Conservation (phyloP, 2,329 filamentous ascomycete genomes). For the Pseudocercospora cruenta region DNA sequence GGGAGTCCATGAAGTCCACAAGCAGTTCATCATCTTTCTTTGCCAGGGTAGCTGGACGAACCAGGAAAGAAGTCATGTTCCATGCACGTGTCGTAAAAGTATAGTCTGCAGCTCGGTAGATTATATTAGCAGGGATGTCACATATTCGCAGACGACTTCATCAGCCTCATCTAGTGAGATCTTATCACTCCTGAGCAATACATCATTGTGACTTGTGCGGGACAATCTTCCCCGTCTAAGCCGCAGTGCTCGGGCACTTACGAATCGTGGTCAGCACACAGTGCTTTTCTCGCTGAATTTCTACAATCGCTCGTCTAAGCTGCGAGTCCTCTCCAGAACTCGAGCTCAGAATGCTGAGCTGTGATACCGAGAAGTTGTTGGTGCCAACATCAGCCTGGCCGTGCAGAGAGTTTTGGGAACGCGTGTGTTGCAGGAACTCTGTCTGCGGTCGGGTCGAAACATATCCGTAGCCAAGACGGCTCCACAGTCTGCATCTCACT, state of each 20-base stretch:
- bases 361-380: too few relatives aligned
- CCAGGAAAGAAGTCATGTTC: slow-evolving; percentile 14
- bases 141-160: slow-evolving; percentile 1
- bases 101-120: neutral
- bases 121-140: slow-evolving; percentile 26
- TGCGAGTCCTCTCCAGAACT: neutral
- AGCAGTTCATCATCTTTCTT: slow-evolving; percentile 20
- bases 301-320: neutral
- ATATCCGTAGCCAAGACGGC: neutral
- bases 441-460: too few relatives aligned
- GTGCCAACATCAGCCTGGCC: too few relatives aligned
- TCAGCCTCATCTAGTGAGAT: neutral
- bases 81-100: neutral
- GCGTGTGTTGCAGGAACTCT: too few relatives aligned
- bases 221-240: neutral
- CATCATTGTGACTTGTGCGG: neutral
- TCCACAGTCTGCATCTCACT: neutral
- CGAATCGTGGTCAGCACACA: neutral
- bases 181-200: neutral
- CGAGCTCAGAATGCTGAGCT: too few relatives aligned
- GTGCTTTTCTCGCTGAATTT: neutral
- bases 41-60: slow-evolving; percentile 22
- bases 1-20: slow-evolving; percentile 26
- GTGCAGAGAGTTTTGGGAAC: neutral
- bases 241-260: neutral